Evolutionary conservation across 768 basidiomycete species (phyloP), one percentile per base, ranked within the genome.

Genomic region (Podaxis sp.): DNA sequence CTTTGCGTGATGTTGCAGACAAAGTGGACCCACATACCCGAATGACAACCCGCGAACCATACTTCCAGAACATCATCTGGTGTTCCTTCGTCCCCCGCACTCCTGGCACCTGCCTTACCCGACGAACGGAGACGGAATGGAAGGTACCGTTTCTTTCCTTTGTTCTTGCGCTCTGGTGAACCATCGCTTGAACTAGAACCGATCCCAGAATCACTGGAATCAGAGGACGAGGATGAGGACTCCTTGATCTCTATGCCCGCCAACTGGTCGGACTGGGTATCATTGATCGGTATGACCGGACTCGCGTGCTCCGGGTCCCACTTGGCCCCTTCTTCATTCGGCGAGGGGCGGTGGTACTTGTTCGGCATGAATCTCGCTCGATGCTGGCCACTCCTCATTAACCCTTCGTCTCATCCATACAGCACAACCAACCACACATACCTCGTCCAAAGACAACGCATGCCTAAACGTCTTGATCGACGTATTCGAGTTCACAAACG

Each of bases 1-100:
- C 17, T 24, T 37, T 22, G 12, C 36, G 37, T 50, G 22, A 41
- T 27, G 27, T 38, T 50, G 49, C 58, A 19, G 49, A 55, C 49
- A 5, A n/a, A 58, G 15, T 22, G 19, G 46, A 36, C 12, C 38
- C 43, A 72, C 85, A 59, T 63, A 91, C 90, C 90, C 47, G 74
- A 70, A 67, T 93, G 91, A 64, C 85, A 84, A 1, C 91, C 91
- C 5, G 84, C 67, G 67, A 94, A 94, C 90, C 90, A 94, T 2
- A 93, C 90, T 70, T 94, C 91, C 12, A 86, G 70, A 13, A 91
- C 85, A 71, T 91, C 85, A 25, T 70, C 69, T 1, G 64, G 57
- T 11, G 51, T 59, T 40, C 69, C 67, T 22, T 49, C 54, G 2
- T 63, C 38, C 19, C 63, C 59, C 13, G 64, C 53, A 47, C 67